Evolutionary conservation across 2,329 filamentous ascomycete genomes (phyloP).

Genomic region (Cercospora berteroae): DNA sequence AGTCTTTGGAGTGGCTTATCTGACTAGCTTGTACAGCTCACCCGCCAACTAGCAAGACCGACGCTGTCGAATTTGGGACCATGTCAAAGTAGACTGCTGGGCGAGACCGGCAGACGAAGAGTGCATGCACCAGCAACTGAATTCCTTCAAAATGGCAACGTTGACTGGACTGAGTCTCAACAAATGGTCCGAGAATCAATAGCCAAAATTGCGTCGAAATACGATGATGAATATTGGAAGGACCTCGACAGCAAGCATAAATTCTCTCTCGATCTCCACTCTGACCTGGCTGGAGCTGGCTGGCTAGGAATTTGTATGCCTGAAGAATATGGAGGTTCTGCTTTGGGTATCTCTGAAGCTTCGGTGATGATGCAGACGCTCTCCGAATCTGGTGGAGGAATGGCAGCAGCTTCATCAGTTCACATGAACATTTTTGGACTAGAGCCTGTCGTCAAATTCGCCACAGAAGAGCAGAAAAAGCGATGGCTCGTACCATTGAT

Average conservation of each 20-base stretch:
- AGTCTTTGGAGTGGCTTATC: too few relatives aligned
- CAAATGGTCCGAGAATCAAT: conserved; percentile 46
- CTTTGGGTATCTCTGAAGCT: conserved; percentile 45
- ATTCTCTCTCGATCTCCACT: conserved; percentile 49
- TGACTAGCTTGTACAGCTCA: neutral
- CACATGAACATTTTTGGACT: conserved; percentile 52
- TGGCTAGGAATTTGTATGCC: conserved; percentile 51
- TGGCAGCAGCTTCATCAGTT: conserved; percentile 44
- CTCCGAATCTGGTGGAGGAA: conserved; percentile 46
- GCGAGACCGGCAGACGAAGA: neutral
- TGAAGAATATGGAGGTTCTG: conserved; percentile 43
- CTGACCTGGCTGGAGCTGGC: conserved; percentile 42
- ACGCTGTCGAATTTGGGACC: neutral
- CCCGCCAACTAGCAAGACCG: neutral
- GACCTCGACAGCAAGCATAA: conserved; percentile 39
- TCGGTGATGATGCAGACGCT: conserved; percentile 52
- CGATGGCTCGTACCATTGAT: conserved; percentile 44
- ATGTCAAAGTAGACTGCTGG: neutral
- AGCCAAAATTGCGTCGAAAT: conserved; percentile 45
- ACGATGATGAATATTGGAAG: conserved; percentile 46
- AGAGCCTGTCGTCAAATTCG: conserved; percentile 48
- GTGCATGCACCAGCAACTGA: conserved; percentile 30
- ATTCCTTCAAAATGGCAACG: conserved; percentile 32
- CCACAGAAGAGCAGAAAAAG: conserved; percentile 44
- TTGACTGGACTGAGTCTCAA: conserved; percentile 45